A percentile compares a stretch with the other conserved stretches of the same genome.
phyloP scores from a whole-genome alignment of 257 asterid genomes.

The Solanum tacnaense region DNA sequence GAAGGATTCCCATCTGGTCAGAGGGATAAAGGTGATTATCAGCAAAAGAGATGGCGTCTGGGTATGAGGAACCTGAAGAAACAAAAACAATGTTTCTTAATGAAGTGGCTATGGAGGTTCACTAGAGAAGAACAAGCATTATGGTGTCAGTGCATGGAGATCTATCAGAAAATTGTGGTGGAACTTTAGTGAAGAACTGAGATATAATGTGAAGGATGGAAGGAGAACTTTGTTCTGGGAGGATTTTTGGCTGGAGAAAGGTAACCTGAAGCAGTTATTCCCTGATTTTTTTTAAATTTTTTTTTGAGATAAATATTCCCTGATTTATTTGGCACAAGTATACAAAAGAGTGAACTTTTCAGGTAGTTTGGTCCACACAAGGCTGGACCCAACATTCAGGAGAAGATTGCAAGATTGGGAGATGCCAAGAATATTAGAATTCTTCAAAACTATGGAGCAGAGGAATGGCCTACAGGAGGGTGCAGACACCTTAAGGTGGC shows the following conservation, averaged over 20 bases:
- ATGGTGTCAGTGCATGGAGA: background rate
- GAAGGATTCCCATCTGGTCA: background rate
- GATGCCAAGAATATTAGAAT: background rate
- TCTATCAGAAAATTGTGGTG: background rate
- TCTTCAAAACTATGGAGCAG: background rate
- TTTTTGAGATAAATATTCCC: background rate
- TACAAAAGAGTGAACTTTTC: background rate
- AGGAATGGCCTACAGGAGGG: background rate
- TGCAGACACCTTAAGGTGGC: background rate
- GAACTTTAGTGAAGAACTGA: background rate
- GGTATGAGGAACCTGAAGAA: background rate
- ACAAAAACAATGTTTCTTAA: background rate
- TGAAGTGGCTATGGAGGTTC: background rate
- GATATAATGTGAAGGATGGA: background rate
- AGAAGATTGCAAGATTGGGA: background rate
- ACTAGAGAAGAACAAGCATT: background rate
- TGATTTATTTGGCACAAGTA: background rate
- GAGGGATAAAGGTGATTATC: background rate
- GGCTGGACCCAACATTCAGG: background rate
- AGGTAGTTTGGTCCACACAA: background rate
- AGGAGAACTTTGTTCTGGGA: background rate
- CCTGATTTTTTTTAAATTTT: background rate
- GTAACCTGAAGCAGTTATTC: background rate
- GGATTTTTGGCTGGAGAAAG: background rate
- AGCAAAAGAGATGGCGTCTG: background rate